Evolutionary conservation across 768 basidiomycete species (phyloP), one percentile per base, ranked within the genome.

Genomic region (Cantharellus cinnabarinus): DNA sequence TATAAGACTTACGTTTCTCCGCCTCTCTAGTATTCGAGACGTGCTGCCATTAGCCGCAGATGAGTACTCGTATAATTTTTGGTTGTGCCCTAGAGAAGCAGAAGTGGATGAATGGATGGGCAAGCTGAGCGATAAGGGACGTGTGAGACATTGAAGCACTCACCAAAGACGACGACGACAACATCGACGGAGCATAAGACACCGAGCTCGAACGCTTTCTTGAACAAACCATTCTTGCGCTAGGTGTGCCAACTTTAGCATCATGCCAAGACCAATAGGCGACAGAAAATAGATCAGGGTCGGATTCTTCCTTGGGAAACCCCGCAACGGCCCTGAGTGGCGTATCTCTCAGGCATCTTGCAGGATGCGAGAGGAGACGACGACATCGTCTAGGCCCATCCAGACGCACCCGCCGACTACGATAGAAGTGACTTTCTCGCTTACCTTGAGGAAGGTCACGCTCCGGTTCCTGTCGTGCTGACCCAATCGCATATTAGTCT

Each of bases 381-480:
- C 20, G 20, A 29, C 20, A 29, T 29, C 20, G 20, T 29, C 20
- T 29, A 29, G 20, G 20, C 20, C 20, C 20, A 29, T 29, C 20
- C 20, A 29, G 20, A 29, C 20, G 20, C 20, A 29, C 20, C 20
- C 20, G 20, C 20, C 41, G 57, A 39, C 4, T 4, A 59, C 39
- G 58, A 60, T 40, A 61, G 57, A 5, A 7, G 58, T n/a, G 29
- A 56, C 56, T 42, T n/a, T 15, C n/a, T n/a, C 7, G 29, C 75
- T 65, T 74, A 77, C 87, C 81, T 89, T 89, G 73, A 89, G 74
- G 77, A 89, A 89, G 65, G 87, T 89, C 69, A 89, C 87, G 62
- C 85, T 83, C 65, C 87, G 83, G 70, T 89, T 89, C 72, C 87
- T 82, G 72, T 89, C 87, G 73, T 89, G 84, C 86, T 89, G 76